Percentiles rank a stretch among this genome's conserved stretches.
Evolutionary conservation across 2,329 filamentous ascomycete genomes (phyloP).

Genomic region (Alternaria triticina): DNA sequence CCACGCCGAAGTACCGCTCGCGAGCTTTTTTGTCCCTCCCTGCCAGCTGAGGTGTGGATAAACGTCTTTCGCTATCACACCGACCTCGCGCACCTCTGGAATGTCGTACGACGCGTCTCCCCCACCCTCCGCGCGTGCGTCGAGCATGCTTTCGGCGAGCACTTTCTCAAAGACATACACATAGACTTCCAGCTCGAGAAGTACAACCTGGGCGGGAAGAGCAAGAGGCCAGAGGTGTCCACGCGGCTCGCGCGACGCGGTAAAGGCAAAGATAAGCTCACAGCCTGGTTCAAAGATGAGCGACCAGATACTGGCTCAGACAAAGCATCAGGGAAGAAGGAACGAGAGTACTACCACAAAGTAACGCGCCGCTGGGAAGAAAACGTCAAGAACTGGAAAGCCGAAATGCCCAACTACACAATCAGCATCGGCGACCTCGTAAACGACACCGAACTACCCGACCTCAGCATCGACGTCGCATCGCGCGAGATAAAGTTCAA

Average conservation of each 20-base stretch:
- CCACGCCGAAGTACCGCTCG: background rate
- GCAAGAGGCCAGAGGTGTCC: conserved; percentile 32
- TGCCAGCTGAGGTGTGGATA: conserved; percentile 46
- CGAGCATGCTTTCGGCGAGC: conserved; percentile 38
- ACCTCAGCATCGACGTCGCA: conserved; percentile 24
- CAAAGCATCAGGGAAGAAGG: conserved; percentile 1
- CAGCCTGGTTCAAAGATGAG: conserved; percentile 28
- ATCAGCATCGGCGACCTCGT: conserved; percentile 37
- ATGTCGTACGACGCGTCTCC: conserved; percentile 37
- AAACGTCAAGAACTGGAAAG: conserved; percentile 26
- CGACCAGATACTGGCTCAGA: conserved; percentile 3
- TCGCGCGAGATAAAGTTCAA: conserved; percentile 31
- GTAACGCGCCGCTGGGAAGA: conserved; percentile 38
- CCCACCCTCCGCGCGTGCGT: conserved; percentile 33
- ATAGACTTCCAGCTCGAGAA: conserved; percentile 42
- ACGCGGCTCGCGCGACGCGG: conserved; percentile 25
- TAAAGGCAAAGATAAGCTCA: conserved; percentile 16
- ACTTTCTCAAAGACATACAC: conserved; percentile 25
- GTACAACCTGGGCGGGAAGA: conserved; percentile 42
- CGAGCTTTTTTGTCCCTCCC: conserved; percentile 24
- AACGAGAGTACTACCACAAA: conserved; percentile 9
- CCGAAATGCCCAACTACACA: conserved; percentile 42
- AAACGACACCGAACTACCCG: conserved; percentile 41
- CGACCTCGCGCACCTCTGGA: conserved; percentile 43
- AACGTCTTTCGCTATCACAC: conserved; percentile 38